These are phyloP conservation scores for Trichoderma sp. DNA, from an alignment of 2,329 filamentous ascomycete genomes.

Conservation along the genomic window DNA sequence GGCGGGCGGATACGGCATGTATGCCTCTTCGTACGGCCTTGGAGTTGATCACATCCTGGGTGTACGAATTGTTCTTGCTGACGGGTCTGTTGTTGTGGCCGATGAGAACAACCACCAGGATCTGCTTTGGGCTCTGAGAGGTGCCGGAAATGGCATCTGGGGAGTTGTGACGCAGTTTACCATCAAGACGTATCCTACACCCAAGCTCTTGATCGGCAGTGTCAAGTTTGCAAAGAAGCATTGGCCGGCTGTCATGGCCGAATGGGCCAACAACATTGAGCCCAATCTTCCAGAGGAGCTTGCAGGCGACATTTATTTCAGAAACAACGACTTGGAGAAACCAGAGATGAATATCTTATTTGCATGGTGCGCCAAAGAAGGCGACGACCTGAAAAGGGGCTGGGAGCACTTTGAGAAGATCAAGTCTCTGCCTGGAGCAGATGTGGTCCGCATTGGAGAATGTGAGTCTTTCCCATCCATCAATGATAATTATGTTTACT, in stretches of 20 bases:
- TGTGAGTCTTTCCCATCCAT: neutral
- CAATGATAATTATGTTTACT: neutral
- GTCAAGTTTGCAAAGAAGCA: slow-evolving; percentile 3
- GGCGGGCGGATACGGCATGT: slow-evolving; percentile 11
- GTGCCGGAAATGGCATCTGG: slow-evolving; percentile 32
- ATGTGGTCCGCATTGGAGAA: neutral
- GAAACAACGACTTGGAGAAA: neutral
- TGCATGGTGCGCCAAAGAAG: slow-evolving; percentile 7
- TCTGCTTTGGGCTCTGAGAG: slow-evolving; percentile 35
- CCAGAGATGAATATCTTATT: slow-evolving; percentile 1
- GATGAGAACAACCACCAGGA: slow-evolving; percentile 24
- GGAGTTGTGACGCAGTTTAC: slow-evolving; percentile 34
- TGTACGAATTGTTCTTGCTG: neutral
- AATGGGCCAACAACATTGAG: neutral
- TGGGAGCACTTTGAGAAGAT: neutral
- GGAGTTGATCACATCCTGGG: slow-evolving; percentile 6
- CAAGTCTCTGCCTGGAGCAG: neutral
- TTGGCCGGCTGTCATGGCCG: neutral
- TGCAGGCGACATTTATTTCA: slow-evolving; percentile 9
- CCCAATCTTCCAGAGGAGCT: neutral
- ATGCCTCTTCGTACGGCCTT: slow-evolving; percentile 6
- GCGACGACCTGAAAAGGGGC: neutral
- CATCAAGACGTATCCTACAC: slow-evolving; percentile 32
- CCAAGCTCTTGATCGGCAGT: neutral
- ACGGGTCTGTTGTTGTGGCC: neutral